A percentile compares a stretch with the other conserved stretches of the same genome.
phyloP scores from a whole-genome alignment of 192 early-diverging fungal species.

The Backusella psychrophila region DNA sequence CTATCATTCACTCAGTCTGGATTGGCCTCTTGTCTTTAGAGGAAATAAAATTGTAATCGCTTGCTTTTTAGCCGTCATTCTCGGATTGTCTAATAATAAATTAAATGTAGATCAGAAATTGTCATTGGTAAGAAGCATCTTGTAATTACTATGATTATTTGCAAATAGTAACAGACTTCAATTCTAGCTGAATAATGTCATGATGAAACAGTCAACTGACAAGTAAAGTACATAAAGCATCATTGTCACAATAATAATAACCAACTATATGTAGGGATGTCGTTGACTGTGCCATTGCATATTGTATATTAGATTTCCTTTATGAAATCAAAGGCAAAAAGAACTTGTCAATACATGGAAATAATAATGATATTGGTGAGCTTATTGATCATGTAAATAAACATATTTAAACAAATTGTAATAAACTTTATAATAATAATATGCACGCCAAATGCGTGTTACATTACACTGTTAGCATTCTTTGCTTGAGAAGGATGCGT shows the following conservation, averaged over 20 bases:
- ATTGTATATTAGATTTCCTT: neutral
- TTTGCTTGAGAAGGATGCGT: too few relatives aligned
- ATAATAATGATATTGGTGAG: neutral
- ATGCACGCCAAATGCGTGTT: too few relatives aligned
- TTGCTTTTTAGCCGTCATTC: neutral
- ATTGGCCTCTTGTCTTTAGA: constrained; percentile 4
- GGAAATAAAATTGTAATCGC: neutral
- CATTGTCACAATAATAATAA: neutral
- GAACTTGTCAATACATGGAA: neutral
- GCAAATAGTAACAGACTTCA: neutral
- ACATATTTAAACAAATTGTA: neutral
- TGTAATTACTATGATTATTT: neutral
- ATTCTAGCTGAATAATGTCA: neutral
- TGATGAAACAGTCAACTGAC: neutral
- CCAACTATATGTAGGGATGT: neutral
- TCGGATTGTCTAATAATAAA: neutral
- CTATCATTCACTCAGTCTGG: neutral
- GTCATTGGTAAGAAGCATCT: neutral
- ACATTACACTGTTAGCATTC: too few relatives aligned
- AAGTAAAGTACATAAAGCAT: neutral
- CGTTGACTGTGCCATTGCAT: neutral
- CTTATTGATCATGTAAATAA: neutral
- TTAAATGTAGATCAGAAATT: neutral
- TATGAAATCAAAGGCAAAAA: neutral
- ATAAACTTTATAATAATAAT: neutral